Base-by-base conservation (phyloP, 108 stramenopile genomes). In the Cyclotella cryptica region DNA sequence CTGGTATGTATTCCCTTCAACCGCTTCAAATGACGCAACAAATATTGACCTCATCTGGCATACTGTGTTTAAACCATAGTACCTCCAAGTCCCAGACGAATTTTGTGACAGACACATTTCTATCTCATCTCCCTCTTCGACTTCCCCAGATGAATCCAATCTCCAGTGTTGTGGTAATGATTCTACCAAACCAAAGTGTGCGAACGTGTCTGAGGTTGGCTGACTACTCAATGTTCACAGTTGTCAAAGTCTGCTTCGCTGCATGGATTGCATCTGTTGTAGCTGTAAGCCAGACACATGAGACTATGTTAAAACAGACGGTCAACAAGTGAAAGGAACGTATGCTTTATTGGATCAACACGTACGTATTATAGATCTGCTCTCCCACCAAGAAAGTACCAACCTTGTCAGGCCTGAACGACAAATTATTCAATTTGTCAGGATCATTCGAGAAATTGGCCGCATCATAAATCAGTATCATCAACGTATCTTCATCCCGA, bases 401-500 rank as follows among this genome's bases (percentile, higher is more conserved):
- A 7, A 21, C 62, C 43, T 24, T 39, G 7, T 52, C 49, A 0
- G 81, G 81, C 29, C 75, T 83, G 71, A 66, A 83, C 22, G 57
- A 61, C 0, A 83, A 49, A 0, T 75, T 83, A 49, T 83, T 83
- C 14, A 83, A 67, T 35, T 77, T 67, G 2, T 66, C 40, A 12
- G 71, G 69, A 77, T 83, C 81, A 43, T 83, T 83, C 21, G 71
- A 72, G 59, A 77, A 75, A 57, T 83, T 83, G 18, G 71, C 71
- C 81, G 80, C 75, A 52, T 84, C 84, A 44, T 85, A 85, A 22
- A 85, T 66, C 22, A 80, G 84, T 1, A 85, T 51, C 84, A 85
- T 85, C 28, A 67, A 18, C 18, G 66, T 27, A 72, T 72, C 71
- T 60, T 78, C 78, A 66, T 78, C 78, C 28, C 78, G 40, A 14